Base-by-base conservation (phyloP, 202 grass and related monocot species). In the Panicum hallii region DNA sequence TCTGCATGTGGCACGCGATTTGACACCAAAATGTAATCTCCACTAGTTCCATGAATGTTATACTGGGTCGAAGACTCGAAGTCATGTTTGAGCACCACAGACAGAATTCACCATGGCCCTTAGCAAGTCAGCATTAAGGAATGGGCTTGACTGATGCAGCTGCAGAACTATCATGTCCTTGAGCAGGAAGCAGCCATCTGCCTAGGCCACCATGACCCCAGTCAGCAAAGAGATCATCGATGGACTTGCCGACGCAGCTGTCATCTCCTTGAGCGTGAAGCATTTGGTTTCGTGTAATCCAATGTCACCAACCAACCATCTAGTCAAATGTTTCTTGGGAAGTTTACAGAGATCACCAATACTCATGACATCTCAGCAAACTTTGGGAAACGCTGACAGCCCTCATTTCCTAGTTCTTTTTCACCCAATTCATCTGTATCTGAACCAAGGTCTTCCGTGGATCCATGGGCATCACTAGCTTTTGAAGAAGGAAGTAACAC, bases 401-500 rank as follows among this genome's bases (percentile, higher is more conserved):
- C 67, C 44, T 45, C 77, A 62, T 68, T 86, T 82, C 56, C 70
- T 71, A 42, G 10, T 45, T 86, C 85, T 53, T 84, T 77, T 64
- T 90, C 87, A 74, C 56, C 38, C 15, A 48, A 64, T 84, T 87
- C 85, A 87, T 90, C 84, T 76, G 42, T 63, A 78, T 80, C 88
- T 63, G 89, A 91, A 74, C 32, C 69, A 6, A 83, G 16, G 36
- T 91, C 90, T 53, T 91, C 81, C 65, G 78, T 87, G 60, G 82
- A 72, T 55, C n/a, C 88, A 80, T 90, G 71, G 45, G 38, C 7
- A 78, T 88, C 81, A 73, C 42, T 83, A 72, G 75, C 84, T 83
- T 86, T 90, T 30, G 76, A 82, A 85, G 90, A 78, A 73, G 82
- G 75, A 77, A 93, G 68, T 67, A 91, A 52, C 88, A 84, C 70